Percentiles rank a stretch among this genome's conserved stretches.
These are phyloP conservation scores for Colletotrichum sp. DNA, from an alignment of 2,329 filamentous ascomycete genomes.

Conservation along the genomic window DNA sequence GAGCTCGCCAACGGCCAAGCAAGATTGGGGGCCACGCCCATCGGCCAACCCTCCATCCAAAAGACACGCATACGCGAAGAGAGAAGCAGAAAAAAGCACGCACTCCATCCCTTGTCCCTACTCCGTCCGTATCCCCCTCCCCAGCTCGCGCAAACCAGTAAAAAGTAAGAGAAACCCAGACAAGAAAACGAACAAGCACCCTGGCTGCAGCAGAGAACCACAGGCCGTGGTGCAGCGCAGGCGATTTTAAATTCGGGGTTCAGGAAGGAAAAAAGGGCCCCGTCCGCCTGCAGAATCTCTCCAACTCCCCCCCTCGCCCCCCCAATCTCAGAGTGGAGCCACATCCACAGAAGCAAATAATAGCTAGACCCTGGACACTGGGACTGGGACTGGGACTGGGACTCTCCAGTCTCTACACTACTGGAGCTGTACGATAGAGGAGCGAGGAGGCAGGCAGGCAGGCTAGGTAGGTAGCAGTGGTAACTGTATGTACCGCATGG, in stretches of 20 bases:
- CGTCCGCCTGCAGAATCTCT: conserved; percentile 7
- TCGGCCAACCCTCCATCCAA: not conserved
- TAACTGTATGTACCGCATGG: not conserved
- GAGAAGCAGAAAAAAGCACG: not conserved
- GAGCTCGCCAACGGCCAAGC: not conserved
- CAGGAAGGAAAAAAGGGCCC: not conserved
- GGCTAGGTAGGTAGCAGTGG: not conserved
- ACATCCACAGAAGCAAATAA: not conserved
- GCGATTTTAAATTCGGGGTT: not conserved
- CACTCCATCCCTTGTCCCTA: not conserved
- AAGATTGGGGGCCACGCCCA: not conserved
- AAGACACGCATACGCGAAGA: not conserved
- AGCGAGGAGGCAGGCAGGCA: not conserved
- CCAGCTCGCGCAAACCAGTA: not conserved
- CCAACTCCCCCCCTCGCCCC: not conserved
- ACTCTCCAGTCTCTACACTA: not conserved
- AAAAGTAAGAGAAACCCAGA: not conserved
- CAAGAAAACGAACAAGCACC: not conserved
- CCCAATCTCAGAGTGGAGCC: not conserved
- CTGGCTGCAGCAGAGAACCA: not conserved
- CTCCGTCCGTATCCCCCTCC: not conserved
- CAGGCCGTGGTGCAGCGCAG: not conserved
- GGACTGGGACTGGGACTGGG: not conserved
- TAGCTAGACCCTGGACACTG: not conserved
- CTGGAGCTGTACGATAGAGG: not conserved